phyloP scores from a whole-genome alignment of 1,284 basidiomycete species.

The Papiliotrema flavescens region DNA sequence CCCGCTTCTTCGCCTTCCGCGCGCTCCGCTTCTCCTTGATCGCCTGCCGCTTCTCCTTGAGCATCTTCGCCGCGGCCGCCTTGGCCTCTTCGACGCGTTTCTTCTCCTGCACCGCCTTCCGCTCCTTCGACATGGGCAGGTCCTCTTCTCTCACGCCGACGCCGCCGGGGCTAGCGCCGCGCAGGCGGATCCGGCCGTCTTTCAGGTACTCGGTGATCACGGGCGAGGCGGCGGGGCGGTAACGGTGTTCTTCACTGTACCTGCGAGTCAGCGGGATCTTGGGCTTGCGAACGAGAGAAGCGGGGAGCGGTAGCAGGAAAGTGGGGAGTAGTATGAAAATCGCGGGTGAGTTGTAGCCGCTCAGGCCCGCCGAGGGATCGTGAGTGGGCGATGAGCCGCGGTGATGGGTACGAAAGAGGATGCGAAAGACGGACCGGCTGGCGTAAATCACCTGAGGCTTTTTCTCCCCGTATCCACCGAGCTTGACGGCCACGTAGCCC shows the following conservation, averaged over 20 bases:
- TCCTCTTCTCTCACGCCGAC: constrained; percentile 41
- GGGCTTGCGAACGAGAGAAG: not conserved
- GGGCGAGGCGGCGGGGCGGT: constrained; percentile 50
- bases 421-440: constrained; percentile 27
- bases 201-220: constrained; percentile 49
- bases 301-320: no score
- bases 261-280: constrained; percentile 19
- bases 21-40: constrained; percentile 18
- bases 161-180: constrained; percentile 47
- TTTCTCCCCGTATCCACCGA: constrained; percentile 12
- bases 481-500: constrained; percentile 33
- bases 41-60: constrained; percentile 28
- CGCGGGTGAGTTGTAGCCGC: not conserved
- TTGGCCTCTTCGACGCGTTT: constrained; percentile 34
- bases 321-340: not conserved
- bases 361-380: no score
- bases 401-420: not conserved
- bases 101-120: constrained; percentile 27
- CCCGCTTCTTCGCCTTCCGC: not conserved
- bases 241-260: constrained; percentile 50
- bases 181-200: constrained; percentile 46
- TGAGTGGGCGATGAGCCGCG: not conserved
- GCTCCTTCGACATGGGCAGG: constrained; percentile 34
- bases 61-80: constrained; percentile 33
- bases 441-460: constrained; percentile 47